Base-by-base conservation (phyloP, 495 filamentous ascomycete genomes). In the Gamarada debralockiae region DNA sequence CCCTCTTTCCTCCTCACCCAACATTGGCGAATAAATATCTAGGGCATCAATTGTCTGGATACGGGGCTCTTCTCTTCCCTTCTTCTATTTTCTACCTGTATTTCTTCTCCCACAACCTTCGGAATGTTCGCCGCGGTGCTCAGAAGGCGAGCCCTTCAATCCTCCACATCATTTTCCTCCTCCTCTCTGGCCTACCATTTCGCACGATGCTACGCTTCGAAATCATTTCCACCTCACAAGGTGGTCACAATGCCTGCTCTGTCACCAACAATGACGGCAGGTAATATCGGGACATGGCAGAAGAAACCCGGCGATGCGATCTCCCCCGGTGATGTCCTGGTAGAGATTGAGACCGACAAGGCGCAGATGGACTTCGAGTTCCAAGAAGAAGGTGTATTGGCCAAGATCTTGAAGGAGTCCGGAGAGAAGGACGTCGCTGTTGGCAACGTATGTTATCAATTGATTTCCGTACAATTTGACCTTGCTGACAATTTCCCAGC, bases 281-380 rank as follows among this genome's bases (percentile, higher is more conserved):
- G 95, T 59, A 96, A 96, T 73, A 96, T 99, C 71, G 95, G 95
- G 56, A 78, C 86, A 47, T 99, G 95, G 95, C 87, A 97, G 74
- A 97, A 97, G 82, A 90, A 96, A 75, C 77, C 83, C 62, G 95
- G 95, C 67, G 95, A 99, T 68, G 63, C 73, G 48, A 84, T 99
- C 65, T 70, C 81, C 52, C 91, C 95, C 40, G 95, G 95, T 65
- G 95, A 99, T 71, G 92, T 97, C n/a, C 73, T 99, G 53, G 95
- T 97, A 24, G 95, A 99, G 77, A 97, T 99, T 66, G 95, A 99
- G 77, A 99, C 95, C 65, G 95, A 99, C 72, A 99, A 99, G 79
- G 95, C 95, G 37, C 95, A 99, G 72, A 99, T 99, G 95, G 95
- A 99, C 77, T 99, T 99, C 64, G 95, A 99, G 71, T 99, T 95